Percentiles rank a stretch among this genome's conserved stretches.
phyloP scores from a whole-genome alignment of 768 basidiomycete genomes.

The Podaxis mareebaensis region DNA sequence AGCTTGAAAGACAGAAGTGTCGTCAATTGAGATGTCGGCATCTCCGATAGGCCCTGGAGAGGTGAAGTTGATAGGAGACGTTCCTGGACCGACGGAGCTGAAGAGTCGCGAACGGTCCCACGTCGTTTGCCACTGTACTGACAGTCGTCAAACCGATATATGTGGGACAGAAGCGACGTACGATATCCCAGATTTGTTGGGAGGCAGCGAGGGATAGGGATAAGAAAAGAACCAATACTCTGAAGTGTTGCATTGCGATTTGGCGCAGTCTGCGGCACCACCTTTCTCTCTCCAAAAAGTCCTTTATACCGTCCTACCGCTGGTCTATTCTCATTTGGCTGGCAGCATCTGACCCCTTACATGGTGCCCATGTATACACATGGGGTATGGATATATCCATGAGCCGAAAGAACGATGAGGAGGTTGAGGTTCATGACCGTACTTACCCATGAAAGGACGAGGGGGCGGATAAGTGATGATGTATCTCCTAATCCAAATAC shows the following conservation, averaged over 20 bases:
- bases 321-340: background rate
- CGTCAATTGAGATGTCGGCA: conserved; percentile 65
- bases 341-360: background rate
- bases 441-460: background rate
- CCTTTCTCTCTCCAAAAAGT: background rate
- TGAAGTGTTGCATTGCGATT: background rate
- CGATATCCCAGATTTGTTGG: conserved; percentile 59
- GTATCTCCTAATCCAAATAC: background rate
- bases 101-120: conserved; percentile 54
- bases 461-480: background rate
- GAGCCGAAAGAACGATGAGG: background rate
- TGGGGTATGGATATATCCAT: background rate
- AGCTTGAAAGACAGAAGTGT: conserved; percentile 54
- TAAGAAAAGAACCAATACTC: background rate
- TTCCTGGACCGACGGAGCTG: conserved; percentile 40
- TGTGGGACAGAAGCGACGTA: conserved; percentile 25
- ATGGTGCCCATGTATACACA: background rate
- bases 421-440: background rate
- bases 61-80: conserved; percentile 52
- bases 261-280: background rate
- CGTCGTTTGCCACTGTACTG: conserved; percentile 57
- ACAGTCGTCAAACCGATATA: conserved; percentile 1
- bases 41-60: conserved; percentile 55
- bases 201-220: conserved; percentile 27
- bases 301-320: background rate